These are phyloP conservation scores for Termitomyces sp. DNA, from an alignment of 768 basidiomycete genomes.

Conservation along the genomic window DNA sequence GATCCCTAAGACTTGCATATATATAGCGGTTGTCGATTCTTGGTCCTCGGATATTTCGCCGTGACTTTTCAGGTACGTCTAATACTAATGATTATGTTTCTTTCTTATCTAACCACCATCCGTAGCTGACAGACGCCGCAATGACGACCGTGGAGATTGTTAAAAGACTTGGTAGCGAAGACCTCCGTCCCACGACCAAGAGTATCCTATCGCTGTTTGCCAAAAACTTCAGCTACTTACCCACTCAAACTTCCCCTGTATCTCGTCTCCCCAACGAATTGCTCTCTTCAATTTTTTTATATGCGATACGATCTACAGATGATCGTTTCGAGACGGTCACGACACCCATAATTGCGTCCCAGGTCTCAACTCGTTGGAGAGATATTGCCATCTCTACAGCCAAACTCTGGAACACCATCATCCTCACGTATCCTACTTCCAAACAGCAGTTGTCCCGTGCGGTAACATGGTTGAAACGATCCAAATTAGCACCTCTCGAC, in stretches of 20 bases:
- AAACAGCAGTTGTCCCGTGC: conserved; percentile 33
- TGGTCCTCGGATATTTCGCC: not conserved
- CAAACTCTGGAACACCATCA: conserved; percentile 49
- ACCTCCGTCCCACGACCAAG: conserved; percentile 11
- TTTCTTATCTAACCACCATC: not conserved
- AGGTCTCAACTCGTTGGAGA: conserved; percentile 52
- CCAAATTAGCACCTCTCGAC: conserved; percentile 42
- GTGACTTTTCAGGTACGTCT: not conserved
- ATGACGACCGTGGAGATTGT: conserved; percentile 12
- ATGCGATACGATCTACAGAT: conserved; percentile 24
- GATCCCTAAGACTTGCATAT: not conserved
- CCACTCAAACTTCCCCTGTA: conserved; percentile 8
- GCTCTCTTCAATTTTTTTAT: conserved; percentile 31
- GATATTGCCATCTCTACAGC: conserved; percentile 41
- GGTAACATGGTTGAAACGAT: conserved; percentile 40
- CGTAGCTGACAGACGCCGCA: not conserved
- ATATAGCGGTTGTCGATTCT: not conserved
- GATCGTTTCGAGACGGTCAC: conserved; percentile 23
- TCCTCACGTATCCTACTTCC: conserved; percentile 42
- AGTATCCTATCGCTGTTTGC: conserved; percentile 18
- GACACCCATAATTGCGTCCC: conserved; percentile 35
- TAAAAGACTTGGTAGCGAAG: conserved; percentile 15
- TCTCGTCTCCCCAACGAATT: conserved; percentile 33
- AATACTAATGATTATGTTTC: not conserved
- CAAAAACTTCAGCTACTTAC: conserved; percentile 8